Percentiles rank a stretch among this genome's conserved stretches.
Conservation (phyloP, 805 yeast genomes). For the Hanseniaspora clermontiae region DNA sequence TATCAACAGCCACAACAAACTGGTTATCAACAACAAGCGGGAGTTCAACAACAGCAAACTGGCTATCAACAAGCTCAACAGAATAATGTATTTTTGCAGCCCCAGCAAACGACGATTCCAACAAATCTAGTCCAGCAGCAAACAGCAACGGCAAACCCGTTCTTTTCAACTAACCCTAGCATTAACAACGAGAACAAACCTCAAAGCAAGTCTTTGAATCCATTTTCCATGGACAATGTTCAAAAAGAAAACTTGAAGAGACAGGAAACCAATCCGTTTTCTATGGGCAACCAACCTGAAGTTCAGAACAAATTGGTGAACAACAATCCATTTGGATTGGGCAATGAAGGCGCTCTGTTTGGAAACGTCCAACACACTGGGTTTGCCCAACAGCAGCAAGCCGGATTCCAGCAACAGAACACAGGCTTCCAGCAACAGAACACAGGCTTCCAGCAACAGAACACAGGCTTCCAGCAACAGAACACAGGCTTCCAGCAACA, state of each 20-base stretch:
- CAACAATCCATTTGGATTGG: constrained; percentile 12
- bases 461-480: constrained; percentile 11
- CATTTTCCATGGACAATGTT: constrained; percentile 28
- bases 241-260: constrained; percentile 17
- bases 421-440: constrained; percentile 8
- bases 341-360: not conserved
- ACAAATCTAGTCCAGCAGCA: constrained; percentile 16
- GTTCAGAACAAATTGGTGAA: not conserved
- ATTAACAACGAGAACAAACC: constrained; percentile 18
- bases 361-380: not conserved
- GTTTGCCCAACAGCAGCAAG: not conserved
- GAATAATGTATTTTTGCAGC: constrained; percentile 17
- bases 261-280: constrained; percentile 17
- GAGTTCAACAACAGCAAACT: constrained; percentile 3
- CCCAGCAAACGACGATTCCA: constrained; percentile 15
- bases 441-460: constrained; percentile 12
- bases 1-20: constrained; percentile 19
- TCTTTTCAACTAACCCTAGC: constrained; percentile 12
- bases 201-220: constrained; percentile 29
- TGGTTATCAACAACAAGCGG: constrained; percentile 1
- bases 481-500: constrained; percentile 12
- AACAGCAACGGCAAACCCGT: constrained; percentile 12
- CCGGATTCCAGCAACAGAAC: not conserved
- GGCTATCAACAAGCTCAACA: constrained; percentile 15
- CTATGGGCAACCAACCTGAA: constrained; percentile 10